Conservation (phyloP, 1,139 yeast genomes). For the Lodderomyces orthopsilosis region DNA sequence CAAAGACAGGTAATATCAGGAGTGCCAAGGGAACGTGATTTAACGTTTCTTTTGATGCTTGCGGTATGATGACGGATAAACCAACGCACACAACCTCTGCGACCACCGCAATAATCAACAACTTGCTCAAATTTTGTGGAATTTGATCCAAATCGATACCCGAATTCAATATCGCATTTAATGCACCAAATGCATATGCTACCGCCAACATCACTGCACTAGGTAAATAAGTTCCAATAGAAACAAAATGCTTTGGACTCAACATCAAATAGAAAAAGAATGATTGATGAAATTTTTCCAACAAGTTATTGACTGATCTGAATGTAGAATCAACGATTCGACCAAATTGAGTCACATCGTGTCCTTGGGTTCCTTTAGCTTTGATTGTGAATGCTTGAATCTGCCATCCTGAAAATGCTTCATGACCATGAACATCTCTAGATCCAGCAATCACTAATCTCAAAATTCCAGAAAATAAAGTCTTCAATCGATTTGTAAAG, state of each 20-base stretch:
- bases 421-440: conserved; percentile 64
- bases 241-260: conserved; percentile 77
- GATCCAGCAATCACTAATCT: conserved; percentile 71
- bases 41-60: conserved; percentile 8
- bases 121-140: conserved; percentile 23
- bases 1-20: not conserved
- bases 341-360: conserved; percentile 89
- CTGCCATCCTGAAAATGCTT: conserved; percentile 95
- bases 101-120: conserved; percentile 31
- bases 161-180: conserved; percentile 55
- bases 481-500: conserved; percentile 55
- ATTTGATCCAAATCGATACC: conserved; percentile 25
- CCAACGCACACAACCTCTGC: conserved; percentile 33
- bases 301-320: conserved; percentile 84
- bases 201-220: conserved; percentile 73
- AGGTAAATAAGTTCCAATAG: conserved; percentile 92
- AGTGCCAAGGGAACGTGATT: conserved; percentile 12
- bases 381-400: conserved; percentile 83
- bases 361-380: conserved; percentile 59
- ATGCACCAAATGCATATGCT: conserved; percentile 68
- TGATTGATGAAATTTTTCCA: conserved; percentile 96
- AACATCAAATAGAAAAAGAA: conserved; percentile 88
- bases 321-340: conserved; percentile 83
- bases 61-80: conserved; percentile 28
- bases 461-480: conserved; percentile 62